A percentile compares a stretch with the other conserved stretches of the same genome.
These are phyloP conservation scores for Fraxinus paxiana DNA, from an alignment of 305 asterid species.

Conservation along the genomic window DNA sequence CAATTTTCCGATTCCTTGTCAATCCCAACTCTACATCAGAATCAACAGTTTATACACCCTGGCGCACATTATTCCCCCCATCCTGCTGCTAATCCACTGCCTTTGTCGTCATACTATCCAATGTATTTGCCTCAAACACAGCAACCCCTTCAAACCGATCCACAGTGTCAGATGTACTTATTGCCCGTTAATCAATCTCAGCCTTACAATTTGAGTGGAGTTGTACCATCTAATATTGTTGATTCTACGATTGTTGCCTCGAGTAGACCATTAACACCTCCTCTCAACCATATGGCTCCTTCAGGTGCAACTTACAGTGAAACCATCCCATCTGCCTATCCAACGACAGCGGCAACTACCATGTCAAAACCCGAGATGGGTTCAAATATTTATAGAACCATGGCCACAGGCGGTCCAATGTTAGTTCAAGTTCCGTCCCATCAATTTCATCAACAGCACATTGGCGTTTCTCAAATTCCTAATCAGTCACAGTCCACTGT, in stretches of 20 bases:
- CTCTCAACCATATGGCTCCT: slow-evolving; percentile 20
- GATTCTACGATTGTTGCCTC: slow-evolving; percentile 35
- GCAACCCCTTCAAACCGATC: slow-evolving; percentile 45
- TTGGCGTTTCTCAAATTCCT: slow-evolving; percentile 39
- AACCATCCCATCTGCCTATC: slow-evolving; percentile 27
- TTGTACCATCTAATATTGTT: slow-evolving; percentile 25
- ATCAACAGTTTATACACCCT: slow-evolving; percentile 42
- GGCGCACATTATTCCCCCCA: slow-evolving; percentile 48
- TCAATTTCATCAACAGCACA: slow-evolving; percentile 50
- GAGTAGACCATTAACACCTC: slow-evolving; percentile 23
- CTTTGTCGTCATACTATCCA: slow-evolving; percentile 56
- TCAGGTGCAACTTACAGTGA: slow-evolving; percentile 28
- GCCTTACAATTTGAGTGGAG: slow-evolving; percentile 25
- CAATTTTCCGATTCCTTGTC: slow-evolving; percentile 30
- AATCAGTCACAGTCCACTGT: slow-evolving; percentile 31
- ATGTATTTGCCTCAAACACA: slow-evolving; percentile 47
- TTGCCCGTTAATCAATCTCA: slow-evolving; percentile 44
- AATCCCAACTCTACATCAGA: slow-evolving; percentile 29
- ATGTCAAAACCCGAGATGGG: slow-evolving; percentile 35
- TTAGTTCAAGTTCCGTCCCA: slow-evolving; percentile 42
- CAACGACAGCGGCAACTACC: slow-evolving; percentile 23
- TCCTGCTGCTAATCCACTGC: slow-evolving; percentile 33
- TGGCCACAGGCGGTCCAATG: slow-evolving; percentile 27
- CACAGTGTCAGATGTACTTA: slow-evolving; percentile 47
- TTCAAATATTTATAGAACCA: slow-evolving; percentile 29